A percentile compares a stretch with the other conserved stretches of the same genome.
Evolutionary conservation across 208 protist genomes (phyloP).

Genomic region (Porcisia deanei): DNA sequence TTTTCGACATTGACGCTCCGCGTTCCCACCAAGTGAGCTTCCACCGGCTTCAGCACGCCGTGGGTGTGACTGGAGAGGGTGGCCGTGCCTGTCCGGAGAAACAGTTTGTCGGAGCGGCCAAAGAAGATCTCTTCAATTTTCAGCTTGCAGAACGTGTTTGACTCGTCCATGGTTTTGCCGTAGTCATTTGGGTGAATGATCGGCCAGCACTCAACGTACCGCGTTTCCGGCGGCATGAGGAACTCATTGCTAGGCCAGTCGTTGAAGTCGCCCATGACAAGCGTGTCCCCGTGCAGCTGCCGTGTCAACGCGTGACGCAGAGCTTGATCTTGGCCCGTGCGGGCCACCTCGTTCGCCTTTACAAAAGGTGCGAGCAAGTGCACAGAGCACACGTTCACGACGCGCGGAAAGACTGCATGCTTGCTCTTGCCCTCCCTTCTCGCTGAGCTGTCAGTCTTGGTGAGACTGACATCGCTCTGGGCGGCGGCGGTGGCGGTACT

Average conservation of each 20-base stretch:
- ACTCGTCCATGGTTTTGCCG: conserved; percentile 92
- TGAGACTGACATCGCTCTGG: neutral
- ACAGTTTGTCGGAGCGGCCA: conserved; percentile 88
- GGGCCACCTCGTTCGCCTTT: conserved; percentile 65
- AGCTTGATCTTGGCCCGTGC: conserved; percentile 72
- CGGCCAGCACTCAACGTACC: conserved; percentile 85
- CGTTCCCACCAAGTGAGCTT: conserved; percentile 82
- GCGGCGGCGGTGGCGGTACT: neutral
- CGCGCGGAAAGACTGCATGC: neutral
- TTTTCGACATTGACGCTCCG: conserved; percentile 87
- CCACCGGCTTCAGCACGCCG: conserved; percentile 48
- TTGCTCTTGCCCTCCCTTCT: neutral
- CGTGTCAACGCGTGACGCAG: conserved; percentile 63
- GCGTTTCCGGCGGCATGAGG: conserved; percentile 71
- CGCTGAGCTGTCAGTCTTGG: neutral
- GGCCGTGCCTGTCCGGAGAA: conserved; percentile 49
- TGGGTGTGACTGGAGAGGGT: neutral
- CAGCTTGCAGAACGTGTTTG: conserved; percentile 91
- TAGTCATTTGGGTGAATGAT: conserved; percentile 58
- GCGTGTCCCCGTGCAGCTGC: conserved; percentile 49
- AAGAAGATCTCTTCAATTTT: conserved; percentile 93
- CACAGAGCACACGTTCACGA: conserved; percentile 29
- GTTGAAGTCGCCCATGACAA: conserved; percentile 93
- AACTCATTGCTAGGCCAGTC: conserved; percentile 91
- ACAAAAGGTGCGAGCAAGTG: conserved; percentile 88